phyloP scores from a whole-genome alignment of 1,284 basidiomycete genomes.

The Ustilago sp. region DNA sequence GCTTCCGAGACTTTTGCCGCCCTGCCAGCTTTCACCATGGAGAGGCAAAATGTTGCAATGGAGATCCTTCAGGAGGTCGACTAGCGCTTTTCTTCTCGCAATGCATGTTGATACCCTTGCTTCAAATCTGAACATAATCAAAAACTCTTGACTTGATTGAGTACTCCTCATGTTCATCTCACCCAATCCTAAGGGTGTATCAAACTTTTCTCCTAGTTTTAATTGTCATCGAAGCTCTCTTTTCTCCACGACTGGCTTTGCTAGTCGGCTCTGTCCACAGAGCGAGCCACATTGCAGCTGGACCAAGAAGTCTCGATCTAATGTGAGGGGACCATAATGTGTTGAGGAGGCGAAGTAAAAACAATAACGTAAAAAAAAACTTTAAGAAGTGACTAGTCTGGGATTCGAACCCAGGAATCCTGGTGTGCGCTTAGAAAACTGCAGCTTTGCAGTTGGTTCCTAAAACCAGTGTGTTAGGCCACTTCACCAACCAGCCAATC shows the following conservation, averaged over 20 bases:
- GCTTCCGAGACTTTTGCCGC: slow-evolving; percentile 39
- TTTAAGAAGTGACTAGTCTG: slow-evolving; percentile 38
- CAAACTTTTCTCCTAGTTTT: too few relatives aligned
- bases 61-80: not conserved
- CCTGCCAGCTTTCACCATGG: not conserved
- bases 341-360: slow-evolving; percentile 3
- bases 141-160: too few relatives aligned
- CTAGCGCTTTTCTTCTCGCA: not conserved
- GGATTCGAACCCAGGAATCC: slow-evolving; percentile 59
- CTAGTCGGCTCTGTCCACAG: too few relatives aligned
- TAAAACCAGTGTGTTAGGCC: slow-evolving; percentile 58
- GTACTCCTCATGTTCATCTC: too few relatives aligned
- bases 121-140: too few relatives aligned
- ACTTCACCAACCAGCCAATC: slow-evolving; percentile 55
- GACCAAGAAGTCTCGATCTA: too few relatives aligned
- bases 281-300: too few relatives aligned
- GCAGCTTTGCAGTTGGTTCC: slow-evolving; percentile 15
- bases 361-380: slow-evolving; percentile 10
- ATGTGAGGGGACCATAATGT: too few relatives aligned
- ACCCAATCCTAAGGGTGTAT: too few relatives aligned
- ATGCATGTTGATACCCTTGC: too few relatives aligned
- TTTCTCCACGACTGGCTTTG: too few relatives aligned
- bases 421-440: slow-evolving; percentile 16
- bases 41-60: not conserved
- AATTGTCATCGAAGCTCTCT: too few relatives aligned